Conservation (phyloP, 148 eudicot genomes). For the Rhododendron williamsianum region DNA sequence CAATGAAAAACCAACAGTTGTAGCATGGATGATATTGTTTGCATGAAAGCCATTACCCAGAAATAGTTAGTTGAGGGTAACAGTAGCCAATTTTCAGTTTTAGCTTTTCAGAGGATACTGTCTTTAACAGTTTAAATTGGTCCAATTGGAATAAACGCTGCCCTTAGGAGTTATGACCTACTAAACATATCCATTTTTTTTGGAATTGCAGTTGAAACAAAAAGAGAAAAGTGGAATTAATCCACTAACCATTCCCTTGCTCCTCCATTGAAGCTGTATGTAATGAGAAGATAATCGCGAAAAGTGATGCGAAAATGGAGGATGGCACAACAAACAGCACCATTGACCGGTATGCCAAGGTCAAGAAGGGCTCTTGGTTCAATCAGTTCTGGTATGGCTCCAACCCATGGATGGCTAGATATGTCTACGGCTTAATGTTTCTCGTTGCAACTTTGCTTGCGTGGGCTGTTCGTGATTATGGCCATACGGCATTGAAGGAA, state of each 20-base stretch:
- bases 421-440: conserved; percentile 69
- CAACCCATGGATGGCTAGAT: conserved; percentile 94
- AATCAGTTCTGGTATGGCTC: conserved; percentile 61
- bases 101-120: neutral
- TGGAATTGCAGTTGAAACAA: conserved; percentile 8
- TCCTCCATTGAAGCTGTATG: conserved; percentile 1
- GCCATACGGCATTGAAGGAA: conserved; percentile 39
- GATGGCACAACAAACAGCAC: conserved; percentile 21
- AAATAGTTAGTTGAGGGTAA: neutral
- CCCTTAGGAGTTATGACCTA: neutral
- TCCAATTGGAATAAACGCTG: neutral
- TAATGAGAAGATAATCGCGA: neutral
- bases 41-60: neutral
- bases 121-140: neutral
- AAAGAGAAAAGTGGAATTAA: neutral
- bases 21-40: neutral
- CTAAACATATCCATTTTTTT: neutral
- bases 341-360: conserved; percentile 45
- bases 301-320: conserved; percentile 31
- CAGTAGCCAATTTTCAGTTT: neutral
- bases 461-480: conserved; percentile 86
- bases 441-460: conserved; percentile 73
- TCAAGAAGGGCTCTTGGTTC: conserved; percentile 60
- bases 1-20: neutral
- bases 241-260: neutral